Evolutionary conservation across 345 rosid species (phyloP).

Genomic region (Tarenaya hassleriana): DNA sequence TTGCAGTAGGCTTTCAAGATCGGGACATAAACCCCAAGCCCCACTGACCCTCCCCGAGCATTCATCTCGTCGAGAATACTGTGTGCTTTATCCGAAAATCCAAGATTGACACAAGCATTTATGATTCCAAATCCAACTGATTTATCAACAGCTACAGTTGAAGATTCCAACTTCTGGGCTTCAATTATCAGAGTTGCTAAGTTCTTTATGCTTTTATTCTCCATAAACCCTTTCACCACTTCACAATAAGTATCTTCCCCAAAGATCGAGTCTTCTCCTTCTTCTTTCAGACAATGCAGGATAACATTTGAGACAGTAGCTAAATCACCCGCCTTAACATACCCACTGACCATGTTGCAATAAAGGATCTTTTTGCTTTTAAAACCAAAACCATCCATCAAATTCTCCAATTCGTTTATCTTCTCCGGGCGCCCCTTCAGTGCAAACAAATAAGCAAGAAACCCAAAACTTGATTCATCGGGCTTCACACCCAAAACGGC

Average conservation of each 20-base stretch:
- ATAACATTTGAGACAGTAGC: constrained; percentile 45
- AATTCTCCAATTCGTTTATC: constrained; percentile 52
- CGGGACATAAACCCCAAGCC: constrained; percentile 78
- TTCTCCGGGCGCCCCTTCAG: constrained; percentile 57
- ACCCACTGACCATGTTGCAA: constrained; percentile 60
- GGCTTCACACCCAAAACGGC: constrained; percentile 68
- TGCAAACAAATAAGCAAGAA: constrained; percentile 83
- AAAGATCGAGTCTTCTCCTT: constrained; percentile 32
- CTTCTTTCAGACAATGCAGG: constrained; percentile 34
- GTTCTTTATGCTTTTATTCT: constrained; percentile 51
- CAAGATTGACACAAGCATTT: constrained; percentile 67
- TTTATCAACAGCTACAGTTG: constrained; percentile 26
- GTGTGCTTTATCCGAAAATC: constrained; percentile 78
- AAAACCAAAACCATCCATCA: constrained; percentile 61
- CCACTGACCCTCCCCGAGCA: constrained; percentile 56
- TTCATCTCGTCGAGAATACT: constrained; percentile 74
- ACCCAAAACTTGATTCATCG: constrained; percentile 64
- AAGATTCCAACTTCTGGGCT: constrained; percentile 65
- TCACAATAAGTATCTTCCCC: constrained; percentile 51
- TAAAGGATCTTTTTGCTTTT: constrained; percentile 32
- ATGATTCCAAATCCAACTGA: constrained; percentile 69
- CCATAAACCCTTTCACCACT: constrained; percentile 61
- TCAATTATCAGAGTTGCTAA: constrained; percentile 61
- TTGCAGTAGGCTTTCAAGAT: constrained; percentile 78
- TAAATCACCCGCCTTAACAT: constrained; percentile 54